phyloP scores from a whole-genome alignment of 2,329 filamentous ascomycete genomes.

The Talaromyces sp. region DNA sequence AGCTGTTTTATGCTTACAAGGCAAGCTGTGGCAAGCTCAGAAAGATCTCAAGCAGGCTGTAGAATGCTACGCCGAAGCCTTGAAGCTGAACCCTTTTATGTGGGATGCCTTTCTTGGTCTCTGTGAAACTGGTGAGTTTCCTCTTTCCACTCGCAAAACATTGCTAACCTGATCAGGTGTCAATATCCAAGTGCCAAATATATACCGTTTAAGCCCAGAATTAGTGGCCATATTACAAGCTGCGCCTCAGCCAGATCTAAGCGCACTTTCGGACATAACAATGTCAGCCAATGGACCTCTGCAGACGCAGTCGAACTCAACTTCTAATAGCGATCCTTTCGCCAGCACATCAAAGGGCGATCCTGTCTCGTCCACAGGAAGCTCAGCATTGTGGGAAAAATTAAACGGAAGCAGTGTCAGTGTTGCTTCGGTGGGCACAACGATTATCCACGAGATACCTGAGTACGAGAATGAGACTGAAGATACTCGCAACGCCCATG shows the following conservation, averaged over 20 bases:
- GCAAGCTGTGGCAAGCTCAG: conserved; percentile 79
- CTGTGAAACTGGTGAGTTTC: conserved; percentile 65
- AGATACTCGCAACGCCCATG: conserved; percentile 36
- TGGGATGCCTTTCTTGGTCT: conserved; percentile 94
- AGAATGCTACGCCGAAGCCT: conserved; percentile 78
- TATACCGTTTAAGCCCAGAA: conserved; percentile 73
- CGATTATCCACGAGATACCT: conserved; percentile 58
- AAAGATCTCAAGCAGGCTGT: conserved; percentile 78
- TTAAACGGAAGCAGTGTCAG: conserved; percentile 46
- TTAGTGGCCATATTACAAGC: conserved; percentile 51
- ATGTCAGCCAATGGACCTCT: conserved; percentile 31
- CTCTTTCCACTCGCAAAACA: not conserved
- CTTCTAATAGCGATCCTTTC: conserved; percentile 44
- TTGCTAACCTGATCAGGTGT: conserved; percentile 54
- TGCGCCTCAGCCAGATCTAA: conserved; percentile 30
- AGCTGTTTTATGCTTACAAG: conserved; percentile 76
- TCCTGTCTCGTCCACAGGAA: conserved; percentile 33
- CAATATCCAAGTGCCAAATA: conserved; percentile 74
- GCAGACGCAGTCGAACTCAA: conserved; percentile 36
- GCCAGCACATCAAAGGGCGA: conserved; percentile 35
- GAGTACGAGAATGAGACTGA: conserved; percentile 47
- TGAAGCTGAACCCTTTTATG: conserved; percentile 91
- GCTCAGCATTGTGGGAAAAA: conserved; percentile 49
- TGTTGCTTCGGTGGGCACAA: conserved; percentile 33
- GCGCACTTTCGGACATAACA: conserved; percentile 31